Conservation (phyloP, 805 yeast species). For the Starmerella stellata region DNA sequence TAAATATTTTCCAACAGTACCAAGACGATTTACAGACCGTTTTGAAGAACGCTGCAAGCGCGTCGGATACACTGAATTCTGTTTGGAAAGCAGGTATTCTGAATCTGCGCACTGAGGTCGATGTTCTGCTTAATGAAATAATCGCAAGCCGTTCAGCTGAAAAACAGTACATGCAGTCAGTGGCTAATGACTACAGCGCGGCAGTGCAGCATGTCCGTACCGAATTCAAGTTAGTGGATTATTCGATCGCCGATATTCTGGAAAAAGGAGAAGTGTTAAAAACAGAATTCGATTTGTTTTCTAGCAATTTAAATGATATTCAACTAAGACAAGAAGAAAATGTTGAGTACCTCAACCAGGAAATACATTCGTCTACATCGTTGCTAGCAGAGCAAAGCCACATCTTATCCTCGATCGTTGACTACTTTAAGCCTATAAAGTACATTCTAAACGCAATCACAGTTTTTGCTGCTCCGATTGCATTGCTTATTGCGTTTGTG, state of each 20-base stretch:
- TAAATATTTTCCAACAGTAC: constrained; percentile 2
- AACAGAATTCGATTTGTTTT: neutral
- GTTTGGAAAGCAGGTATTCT: no score
- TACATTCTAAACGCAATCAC: no score
- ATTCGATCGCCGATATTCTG: neutral
- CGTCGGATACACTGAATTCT: no score
- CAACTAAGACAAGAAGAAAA: constrained; percentile 1
- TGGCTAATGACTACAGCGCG: neutral
- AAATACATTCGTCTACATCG: neutral
- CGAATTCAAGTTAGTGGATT: neutral
- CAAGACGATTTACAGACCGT: constrained; percentile 1
- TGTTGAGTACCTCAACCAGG: neutral
- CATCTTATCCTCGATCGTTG: neutral
- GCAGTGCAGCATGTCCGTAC: neutral
- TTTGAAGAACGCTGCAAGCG: neutral
- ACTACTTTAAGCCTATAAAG: neutral
- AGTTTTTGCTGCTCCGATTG: no score
- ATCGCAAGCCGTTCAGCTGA: no score
- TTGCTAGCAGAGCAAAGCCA: neutral
- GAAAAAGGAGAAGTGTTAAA: neutral
- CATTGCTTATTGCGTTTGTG: no score
- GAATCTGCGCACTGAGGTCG: neutral
- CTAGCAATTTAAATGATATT: neutral
- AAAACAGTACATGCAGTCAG: neutral
- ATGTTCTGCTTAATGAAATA: neutral